A percentile compares a stretch with the other conserved stretches of the same genome.
These are phyloP conservation scores for Castanospermum australe DNA, from an alignment of 306 rosid species.

Conservation along the genomic window DNA sequence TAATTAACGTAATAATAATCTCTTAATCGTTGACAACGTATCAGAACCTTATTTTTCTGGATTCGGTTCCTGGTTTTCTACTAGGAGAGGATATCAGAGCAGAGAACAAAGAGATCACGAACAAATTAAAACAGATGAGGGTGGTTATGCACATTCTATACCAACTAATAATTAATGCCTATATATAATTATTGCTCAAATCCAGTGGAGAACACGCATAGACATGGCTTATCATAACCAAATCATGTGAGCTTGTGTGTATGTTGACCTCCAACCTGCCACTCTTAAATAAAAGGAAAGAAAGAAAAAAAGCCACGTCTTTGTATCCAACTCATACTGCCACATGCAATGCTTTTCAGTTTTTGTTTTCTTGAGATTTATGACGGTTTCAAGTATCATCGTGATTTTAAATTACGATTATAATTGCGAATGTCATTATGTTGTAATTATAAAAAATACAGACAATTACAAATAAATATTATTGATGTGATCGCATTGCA, in stretches of 20 bases:
- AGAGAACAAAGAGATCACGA: background rate
- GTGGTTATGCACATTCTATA: background rate
- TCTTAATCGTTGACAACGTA: background rate
- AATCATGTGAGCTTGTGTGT: conserved; percentile 30
- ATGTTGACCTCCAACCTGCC: conserved; percentile 25
- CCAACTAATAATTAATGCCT: conserved; percentile 33
- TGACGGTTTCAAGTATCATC: background rate
- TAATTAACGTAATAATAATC: background rate
- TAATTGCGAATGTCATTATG: no score
- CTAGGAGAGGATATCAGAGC: background rate
- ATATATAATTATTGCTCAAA: conserved; percentile 6
- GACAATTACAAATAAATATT: no score
- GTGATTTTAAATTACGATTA: no score
- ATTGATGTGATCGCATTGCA: no score
- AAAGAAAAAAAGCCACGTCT: background rate
- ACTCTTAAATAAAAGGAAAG: background rate
- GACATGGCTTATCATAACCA: conserved; percentile 26
- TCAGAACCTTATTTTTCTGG: background rate
- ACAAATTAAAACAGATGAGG: background rate
- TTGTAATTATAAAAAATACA: no score
- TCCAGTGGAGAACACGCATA: background rate
- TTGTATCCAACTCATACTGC: background rate
- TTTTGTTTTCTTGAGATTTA: background rate
- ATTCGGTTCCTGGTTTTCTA: background rate
- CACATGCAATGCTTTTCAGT: conserved; percentile 14